Conservation (phyloP, 805 yeast species). For the Suhomyces prunicola region DNA sequence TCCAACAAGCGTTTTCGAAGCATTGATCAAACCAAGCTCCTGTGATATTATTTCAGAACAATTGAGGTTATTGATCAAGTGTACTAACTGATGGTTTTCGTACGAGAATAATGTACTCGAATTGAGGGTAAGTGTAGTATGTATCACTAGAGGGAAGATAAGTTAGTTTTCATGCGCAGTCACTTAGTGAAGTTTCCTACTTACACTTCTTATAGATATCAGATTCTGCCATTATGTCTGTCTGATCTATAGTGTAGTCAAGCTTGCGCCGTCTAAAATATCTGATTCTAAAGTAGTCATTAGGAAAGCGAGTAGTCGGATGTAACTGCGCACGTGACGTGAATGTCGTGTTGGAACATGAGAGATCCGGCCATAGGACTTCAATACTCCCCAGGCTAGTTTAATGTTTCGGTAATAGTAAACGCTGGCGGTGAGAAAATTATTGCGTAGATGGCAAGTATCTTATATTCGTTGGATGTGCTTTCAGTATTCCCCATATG, state of each 20-base stretch:
- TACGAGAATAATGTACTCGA: conserved; percentile 60
- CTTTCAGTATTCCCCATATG: background rate
- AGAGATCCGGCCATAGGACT: background rate
- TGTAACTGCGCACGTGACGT: background rate
- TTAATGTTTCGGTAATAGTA: background rate
- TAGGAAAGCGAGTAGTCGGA: background rate
- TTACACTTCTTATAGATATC: conserved; percentile 3
- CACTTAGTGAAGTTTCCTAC: background rate
- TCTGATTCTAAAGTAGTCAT: background rate
- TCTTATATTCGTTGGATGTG: background rate
- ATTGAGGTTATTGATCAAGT: conserved; percentile 42
- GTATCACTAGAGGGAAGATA: conserved; percentile 32
- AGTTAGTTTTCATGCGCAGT: background rate
- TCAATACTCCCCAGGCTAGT: background rate
- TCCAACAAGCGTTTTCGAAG: conserved; percentile 42
- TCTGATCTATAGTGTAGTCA: background rate
- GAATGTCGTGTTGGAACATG: background rate
- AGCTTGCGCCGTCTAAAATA: background rate
- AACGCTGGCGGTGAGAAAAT: background rate
- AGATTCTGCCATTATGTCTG: background rate
- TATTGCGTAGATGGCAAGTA: background rate
- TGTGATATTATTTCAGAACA: conserved; percentile 53
- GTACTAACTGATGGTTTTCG: conserved; percentile 46
- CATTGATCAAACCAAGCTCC: conserved; percentile 53
- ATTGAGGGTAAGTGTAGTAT: conserved; percentile 49